Evolutionary conservation across 2,329 filamentous ascomycete genomes (phyloP).

Genomic region (Fusarium luffae): DNA sequence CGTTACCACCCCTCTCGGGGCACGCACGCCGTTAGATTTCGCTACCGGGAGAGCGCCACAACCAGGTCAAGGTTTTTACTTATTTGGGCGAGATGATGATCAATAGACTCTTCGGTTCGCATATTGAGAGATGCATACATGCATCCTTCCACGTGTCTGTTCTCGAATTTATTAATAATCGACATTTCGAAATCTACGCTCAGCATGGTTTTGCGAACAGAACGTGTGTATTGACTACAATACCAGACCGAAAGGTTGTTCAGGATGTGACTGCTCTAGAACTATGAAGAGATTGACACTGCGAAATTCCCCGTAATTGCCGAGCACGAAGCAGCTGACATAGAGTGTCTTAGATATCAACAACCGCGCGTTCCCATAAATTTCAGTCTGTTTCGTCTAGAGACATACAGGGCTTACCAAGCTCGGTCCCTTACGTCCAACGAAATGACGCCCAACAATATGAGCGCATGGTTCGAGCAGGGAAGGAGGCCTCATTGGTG

Average conservation of each 20-base stretch:
- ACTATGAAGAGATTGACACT: not conserved
- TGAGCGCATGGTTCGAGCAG: conserved; percentile 1
- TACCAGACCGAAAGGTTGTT: not conserved
- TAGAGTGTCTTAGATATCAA: conserved; percentile 8
- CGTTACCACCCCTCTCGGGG: conserved; percentile 26
- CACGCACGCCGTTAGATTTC: conserved; percentile 26
- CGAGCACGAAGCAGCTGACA: not conserved
- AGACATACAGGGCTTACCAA: conserved; percentile 14
- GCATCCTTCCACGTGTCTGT: not conserved
- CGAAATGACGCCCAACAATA: not conserved
- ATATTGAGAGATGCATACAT: not conserved
- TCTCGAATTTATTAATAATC: not conserved
- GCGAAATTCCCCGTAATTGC: not conserved
- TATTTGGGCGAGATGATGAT: conserved; percentile 21
- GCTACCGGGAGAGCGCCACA: conserved; percentile 35
- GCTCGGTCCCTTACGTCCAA: conserved; percentile 4
- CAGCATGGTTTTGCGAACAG: not conserved
- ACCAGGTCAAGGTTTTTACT: conserved; percentile 29
- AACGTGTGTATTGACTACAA: too few relatives aligned
- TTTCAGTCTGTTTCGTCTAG: conserved; percentile 25
- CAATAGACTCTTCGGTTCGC: conserved; percentile 6
- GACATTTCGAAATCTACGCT: not conserved
- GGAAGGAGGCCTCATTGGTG: not conserved
- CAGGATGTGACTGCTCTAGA: not conserved
- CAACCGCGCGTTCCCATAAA: not conserved